A percentile compares a stretch with the other conserved stretches of the same genome.
phyloP scores from a whole-genome alignment of 2,329 filamentous ascomycete genomes.

The Colletotrichum nymphaeae region DNA sequence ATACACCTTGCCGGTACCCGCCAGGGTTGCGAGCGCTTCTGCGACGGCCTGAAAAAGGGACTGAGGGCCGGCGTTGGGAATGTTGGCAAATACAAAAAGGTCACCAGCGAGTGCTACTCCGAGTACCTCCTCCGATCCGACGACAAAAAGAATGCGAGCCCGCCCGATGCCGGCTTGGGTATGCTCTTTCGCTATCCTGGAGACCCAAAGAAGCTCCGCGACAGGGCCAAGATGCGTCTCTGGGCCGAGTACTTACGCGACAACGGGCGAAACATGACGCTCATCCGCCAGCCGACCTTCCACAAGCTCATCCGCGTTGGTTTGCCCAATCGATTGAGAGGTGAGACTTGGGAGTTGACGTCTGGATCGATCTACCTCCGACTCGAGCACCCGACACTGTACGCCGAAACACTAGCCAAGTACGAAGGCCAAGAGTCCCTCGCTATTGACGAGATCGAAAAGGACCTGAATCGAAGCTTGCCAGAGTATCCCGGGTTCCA shows the following conservation, averaged over 20 bases:
- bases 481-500: constrained; percentile 98
- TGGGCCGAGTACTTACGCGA: constrained; percentile 98
- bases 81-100: constrained; percentile 83
- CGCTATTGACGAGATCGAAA: constrained; percentile 98
- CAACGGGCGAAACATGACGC: constrained; percentile 91
- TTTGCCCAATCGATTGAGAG: constrained; percentile 89
- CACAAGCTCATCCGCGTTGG: constrained; percentile 97
- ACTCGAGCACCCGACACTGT: constrained; percentile 86
- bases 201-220: constrained; percentile 91
- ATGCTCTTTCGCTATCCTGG: constrained; percentile 95
- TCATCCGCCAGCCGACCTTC: constrained; percentile 96
- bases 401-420: constrained; percentile 84
- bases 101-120: constrained; percentile 89
- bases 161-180: constrained; percentile 93
- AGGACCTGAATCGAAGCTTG: constrained; percentile 94
- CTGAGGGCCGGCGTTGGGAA: constrained; percentile 88
- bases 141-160: constrained; percentile 69
- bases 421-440: constrained; percentile 88
- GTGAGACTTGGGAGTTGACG: constrained; percentile 95
- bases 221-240: constrained; percentile 95
- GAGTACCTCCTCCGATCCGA: constrained; percentile 80
- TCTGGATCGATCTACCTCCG: constrained; percentile 92
- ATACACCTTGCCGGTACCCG: constrained; percentile 91
- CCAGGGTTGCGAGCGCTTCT: constrained; percentile 93
- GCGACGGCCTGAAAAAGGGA: constrained; percentile 92